Percentiles rank a stretch among this genome's conserved stretches.
These are phyloP conservation scores for Phyllosticta capitalensis DNA, from an alignment of 2,329 filamentous ascomycete genomes.

Conservation along the genomic window DNA sequence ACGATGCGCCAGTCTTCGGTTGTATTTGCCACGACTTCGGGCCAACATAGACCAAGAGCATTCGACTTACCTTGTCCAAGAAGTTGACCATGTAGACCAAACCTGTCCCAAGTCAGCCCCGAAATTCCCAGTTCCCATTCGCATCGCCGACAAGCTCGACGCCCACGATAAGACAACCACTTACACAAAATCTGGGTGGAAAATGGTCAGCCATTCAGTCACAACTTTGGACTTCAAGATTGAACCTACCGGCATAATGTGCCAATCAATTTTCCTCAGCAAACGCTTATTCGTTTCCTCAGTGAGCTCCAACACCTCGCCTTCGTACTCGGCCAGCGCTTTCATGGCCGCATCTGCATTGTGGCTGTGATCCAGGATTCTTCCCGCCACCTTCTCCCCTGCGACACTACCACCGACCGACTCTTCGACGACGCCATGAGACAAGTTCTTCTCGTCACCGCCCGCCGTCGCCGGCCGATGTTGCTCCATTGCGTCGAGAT, in stretches of 20 bases:
- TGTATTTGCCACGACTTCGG: too few species aligned
- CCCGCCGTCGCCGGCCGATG: not conserved
- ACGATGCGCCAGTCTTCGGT: too few species aligned
- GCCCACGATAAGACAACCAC: conserved; percentile 16
- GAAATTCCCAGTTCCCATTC: too few species aligned
- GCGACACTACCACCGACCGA: not conserved
- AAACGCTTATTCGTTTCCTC: conserved; percentile 50
- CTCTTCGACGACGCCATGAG: not conserved
- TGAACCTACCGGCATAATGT: conserved; percentile 44
- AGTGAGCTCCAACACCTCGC: conserved; percentile 44
- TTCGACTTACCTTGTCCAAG: conserved; percentile 40
- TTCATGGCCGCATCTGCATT: conserved; percentile 54
- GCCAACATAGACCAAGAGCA: too few species aligned
- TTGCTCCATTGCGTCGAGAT: not conserved
- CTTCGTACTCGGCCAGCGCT: conserved; percentile 41
- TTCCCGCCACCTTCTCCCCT: not conserved
- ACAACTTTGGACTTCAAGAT: not conserved
- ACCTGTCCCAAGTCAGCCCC: conserved; percentile 4
- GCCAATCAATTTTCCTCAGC: conserved; percentile 52
- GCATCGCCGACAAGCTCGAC: conserved; percentile 31
- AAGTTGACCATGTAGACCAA: conserved; percentile 50
- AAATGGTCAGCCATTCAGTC: not conserved
- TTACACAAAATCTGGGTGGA: not conserved
- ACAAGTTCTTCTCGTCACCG: not conserved
- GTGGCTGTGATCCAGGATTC: conserved; percentile 36